Evolutionary conservation across 2,329 filamentous ascomycete genomes (phyloP), one percentile per base, ranked within the genome.

Genomic region (Aureobasidium sp.): DNA sequence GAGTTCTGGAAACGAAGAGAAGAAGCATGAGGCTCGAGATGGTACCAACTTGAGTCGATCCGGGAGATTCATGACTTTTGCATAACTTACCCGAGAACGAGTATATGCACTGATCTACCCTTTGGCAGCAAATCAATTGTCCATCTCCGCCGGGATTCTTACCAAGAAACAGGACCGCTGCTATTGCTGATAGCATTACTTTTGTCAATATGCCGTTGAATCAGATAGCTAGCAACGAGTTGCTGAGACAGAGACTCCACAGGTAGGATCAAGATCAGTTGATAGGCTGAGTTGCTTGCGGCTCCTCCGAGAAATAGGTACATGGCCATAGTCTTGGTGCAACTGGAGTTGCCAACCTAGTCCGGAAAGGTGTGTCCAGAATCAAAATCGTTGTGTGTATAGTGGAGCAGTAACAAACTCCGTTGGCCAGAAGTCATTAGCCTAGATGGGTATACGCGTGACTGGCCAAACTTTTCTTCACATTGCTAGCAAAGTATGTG

Each of bases 1-100:
- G 57, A 50, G 57, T 59, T 59, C 41, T 49, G 27, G 57, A 42
- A 59, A n/a, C 25, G 34, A 25, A 32, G 41, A 42, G 30, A 41
- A 59, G 44, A 49, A 59, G 34, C 36, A 59, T 59, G 45, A 59
- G 44, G 36, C 44, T 59, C 57, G n/a, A 21, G 45, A 59, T 59
- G 57, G 57, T 42, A 50, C 57, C 34, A 59, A 59, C 57, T 45
- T 42, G 57, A 49, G 41, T 27, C 30, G 34, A 32, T 42, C 13
- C 32, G 25, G 16, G 8, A 16, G 21, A 36, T 21, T 9, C 41
- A 36, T 45, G 29, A 27, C 25, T 7, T 14, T 36, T 45, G 36
- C 41, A 16, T n/a, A 30, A 45, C 41, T 45, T 57, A 45, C 25
- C 45, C 45, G 45, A 48, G 27, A 9, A 48, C 27, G 45, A 48